Evolutionary conservation across 2,329 filamentous ascomycete genomes (phyloP).

Genomic region (Penicillium frequentans): DNA sequence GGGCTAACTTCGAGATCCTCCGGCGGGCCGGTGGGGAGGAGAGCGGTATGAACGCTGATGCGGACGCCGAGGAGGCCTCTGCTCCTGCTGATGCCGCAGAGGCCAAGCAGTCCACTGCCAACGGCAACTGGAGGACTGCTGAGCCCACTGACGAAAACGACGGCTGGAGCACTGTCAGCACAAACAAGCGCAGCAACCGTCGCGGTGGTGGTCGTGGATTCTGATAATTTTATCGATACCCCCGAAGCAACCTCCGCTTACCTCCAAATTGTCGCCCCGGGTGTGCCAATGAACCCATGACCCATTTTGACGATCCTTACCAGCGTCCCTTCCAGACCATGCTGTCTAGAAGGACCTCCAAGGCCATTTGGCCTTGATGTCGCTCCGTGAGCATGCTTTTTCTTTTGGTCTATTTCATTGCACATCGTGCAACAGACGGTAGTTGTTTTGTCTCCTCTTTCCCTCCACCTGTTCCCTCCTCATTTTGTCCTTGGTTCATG

Average conservation of each 20-base stretch:
- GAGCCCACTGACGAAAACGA: slow-evolving; percentile 41
- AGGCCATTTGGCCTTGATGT: slow-evolving; percentile 1
- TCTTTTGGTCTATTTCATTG: slow-evolving; percentile 6
- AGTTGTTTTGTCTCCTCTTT: slow-evolving; percentile 19
- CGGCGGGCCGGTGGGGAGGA: slow-evolving; percentile 51
- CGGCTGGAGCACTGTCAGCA: slow-evolving; percentile 51
- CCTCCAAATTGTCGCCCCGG: slow-evolving; percentile 6
- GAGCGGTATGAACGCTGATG: slow-evolving; percentile 50
- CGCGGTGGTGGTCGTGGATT: slow-evolving; percentile 42
- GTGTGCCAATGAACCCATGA: background rate
- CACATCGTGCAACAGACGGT: slow-evolving; percentile 8
- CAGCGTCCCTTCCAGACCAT: background rate
- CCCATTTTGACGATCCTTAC: background rate
- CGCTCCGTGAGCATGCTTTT: slow-evolving; percentile 19
- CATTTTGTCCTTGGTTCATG: slow-evolving; percentile 27
- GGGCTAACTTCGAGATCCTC: slow-evolving; percentile 57
- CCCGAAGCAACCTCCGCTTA: slow-evolving; percentile 20
- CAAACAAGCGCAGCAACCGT: slow-evolving; percentile 46
- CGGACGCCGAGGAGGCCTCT: slow-evolving; percentile 51
- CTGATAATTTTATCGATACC: slow-evolving; percentile 41
- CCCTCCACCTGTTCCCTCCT: slow-evolving; percentile 11
- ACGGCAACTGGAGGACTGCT: slow-evolving; percentile 45
- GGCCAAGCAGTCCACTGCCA: slow-evolving; percentile 54
- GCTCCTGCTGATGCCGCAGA: slow-evolving; percentile 45
- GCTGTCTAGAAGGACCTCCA: background rate